phyloP scores from a whole-genome alignment of 108 stramenopile genomes.

The Fistulifera pelliculosa region DNA sequence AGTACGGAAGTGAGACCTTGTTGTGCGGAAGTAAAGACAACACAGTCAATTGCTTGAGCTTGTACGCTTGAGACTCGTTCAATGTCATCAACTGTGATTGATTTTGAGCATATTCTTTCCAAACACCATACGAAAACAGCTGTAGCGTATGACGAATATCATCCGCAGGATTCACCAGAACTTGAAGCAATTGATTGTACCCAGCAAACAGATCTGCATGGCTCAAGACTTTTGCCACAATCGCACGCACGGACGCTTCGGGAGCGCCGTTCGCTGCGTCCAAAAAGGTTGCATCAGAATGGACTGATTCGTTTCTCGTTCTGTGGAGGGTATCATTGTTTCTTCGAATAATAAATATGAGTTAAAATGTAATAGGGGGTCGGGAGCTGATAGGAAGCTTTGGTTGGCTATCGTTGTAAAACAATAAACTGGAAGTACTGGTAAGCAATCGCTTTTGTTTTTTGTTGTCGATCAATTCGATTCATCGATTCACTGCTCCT shows the following conservation, averaged over 20 bases:
- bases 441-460: too few species aligned
- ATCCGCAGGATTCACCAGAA: slow-evolving; percentile 3
- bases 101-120: slow-evolving; percentile 5
- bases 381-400: too few species aligned
- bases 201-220: neutral
- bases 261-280: neutral
- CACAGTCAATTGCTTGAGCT: slow-evolving; percentile 34
- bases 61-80: slow-evolving; percentile 26
- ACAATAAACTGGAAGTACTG: too few species aligned
- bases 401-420: too few species aligned
- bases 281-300: neutral
- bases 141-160: slow-evolving; percentile 28
- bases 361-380: too few species aligned
- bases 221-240: neutral
- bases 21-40: slow-evolving; percentile 25
- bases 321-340: too few species aligned
- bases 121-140: slow-evolving; percentile 44
- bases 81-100: slow-evolving; percentile 11
- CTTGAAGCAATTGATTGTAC: neutral
- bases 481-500: too few species aligned
- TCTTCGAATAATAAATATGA: too few species aligned
- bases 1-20: too few species aligned
- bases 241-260: neutral
- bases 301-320: too few species aligned
- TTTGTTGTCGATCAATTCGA: too few species aligned